Evolutionary conservation across 2,329 filamentous ascomycete species (phyloP).

Genomic region (Rutstroemia sydowiana): DNA sequence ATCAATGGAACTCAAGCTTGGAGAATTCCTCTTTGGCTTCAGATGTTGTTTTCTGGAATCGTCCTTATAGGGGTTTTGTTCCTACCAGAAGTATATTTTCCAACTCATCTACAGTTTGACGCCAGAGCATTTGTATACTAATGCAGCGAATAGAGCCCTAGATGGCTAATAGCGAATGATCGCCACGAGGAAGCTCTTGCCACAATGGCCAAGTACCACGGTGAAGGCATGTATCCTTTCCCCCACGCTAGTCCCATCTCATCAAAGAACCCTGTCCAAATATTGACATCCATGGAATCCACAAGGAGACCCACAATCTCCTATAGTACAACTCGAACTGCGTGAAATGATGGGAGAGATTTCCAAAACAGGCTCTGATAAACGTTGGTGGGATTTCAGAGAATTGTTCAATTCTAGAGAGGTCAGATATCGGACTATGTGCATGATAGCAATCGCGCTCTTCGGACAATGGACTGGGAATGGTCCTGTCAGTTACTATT

Average conservation of each 20-base stretch:
- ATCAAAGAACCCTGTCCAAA: background rate
- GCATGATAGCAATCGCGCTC: constrained; percentile 28
- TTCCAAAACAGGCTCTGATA: constrained; percentile 24
- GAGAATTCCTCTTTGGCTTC: constrained; percentile 32
- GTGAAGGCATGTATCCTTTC: constrained; percentile 31
- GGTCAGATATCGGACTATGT: constrained; percentile 25
- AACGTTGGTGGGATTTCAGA: constrained; percentile 29
- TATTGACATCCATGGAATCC: background rate
- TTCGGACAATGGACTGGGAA: constrained; percentile 33
- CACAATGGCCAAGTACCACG: constrained; percentile 51
- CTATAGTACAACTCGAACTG: constrained; percentile 27
- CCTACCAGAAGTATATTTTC: constrained; percentile 41
- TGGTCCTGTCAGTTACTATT: constrained; percentile 17
- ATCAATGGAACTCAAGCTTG: constrained; percentile 17
- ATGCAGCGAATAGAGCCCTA: constrained; percentile 29
- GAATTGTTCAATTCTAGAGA: constrained; percentile 23
- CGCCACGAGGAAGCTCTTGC: constrained; percentile 47
- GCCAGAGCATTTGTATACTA: background rate
- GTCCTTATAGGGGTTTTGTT: constrained; percentile 36
- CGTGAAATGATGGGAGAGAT: constrained; percentile 26
- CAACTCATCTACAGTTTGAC: too few species aligned
- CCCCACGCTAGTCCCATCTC: background rate
- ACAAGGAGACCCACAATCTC: background rate
- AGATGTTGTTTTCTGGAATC: constrained; percentile 22
- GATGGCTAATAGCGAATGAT: constrained; percentile 50